Evolutionary conservation across 1,284 basidiomycete species (phyloP).

Genomic region (Leucoagaricus sp.): DNA sequence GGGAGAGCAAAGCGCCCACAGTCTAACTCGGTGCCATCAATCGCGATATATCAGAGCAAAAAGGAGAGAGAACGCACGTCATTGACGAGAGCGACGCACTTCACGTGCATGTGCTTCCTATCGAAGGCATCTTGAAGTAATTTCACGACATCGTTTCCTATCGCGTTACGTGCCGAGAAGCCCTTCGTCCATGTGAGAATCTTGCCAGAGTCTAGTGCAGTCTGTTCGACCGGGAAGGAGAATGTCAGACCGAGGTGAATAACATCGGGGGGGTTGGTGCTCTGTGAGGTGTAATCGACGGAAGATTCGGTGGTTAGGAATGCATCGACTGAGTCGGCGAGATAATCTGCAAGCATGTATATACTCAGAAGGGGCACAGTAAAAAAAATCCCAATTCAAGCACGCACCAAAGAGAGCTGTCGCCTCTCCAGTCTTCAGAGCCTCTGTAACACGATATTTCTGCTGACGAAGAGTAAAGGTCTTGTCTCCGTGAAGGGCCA

Average conservation of each 20-base stretch:
- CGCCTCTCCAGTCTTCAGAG: constrained; percentile 88
- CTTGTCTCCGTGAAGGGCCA: constrained; percentile 86
- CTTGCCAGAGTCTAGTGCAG: constrained; percentile 86
- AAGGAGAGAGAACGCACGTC: constrained; percentile 62
- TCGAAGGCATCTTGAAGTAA: constrained; percentile 94
- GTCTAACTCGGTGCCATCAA: constrained; percentile 55
- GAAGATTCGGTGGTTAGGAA: constrained; percentile 73
- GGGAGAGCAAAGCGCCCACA: constrained; percentile 91
- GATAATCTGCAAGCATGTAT: constrained; percentile 70
- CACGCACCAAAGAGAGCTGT: constrained; percentile 77
- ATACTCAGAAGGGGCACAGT: neutral
- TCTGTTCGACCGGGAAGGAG: constrained; percentile 97
- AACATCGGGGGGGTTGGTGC: constrained; percentile 33
- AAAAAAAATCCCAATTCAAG: neutral
- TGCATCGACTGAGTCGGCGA: constrained; percentile 93
- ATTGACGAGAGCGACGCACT: constrained; percentile 94
- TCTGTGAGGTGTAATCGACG: constrained; percentile 29
- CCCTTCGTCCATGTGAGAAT: constrained; percentile 98
- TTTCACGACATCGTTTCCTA: constrained; percentile 91
- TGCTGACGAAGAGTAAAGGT: constrained; percentile 89
- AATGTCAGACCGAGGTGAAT: constrained; percentile 92
- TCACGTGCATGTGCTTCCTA: constrained; percentile 91
- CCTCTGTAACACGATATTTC: constrained; percentile 91
- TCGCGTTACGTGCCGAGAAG: constrained; percentile 87
- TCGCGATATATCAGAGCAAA: neutral